Evolutionary conservation across 108 stramenopile species (phyloP), one percentile per base, ranked within the genome.

Genomic region (Chaetoceros tenuissimus): DNA sequence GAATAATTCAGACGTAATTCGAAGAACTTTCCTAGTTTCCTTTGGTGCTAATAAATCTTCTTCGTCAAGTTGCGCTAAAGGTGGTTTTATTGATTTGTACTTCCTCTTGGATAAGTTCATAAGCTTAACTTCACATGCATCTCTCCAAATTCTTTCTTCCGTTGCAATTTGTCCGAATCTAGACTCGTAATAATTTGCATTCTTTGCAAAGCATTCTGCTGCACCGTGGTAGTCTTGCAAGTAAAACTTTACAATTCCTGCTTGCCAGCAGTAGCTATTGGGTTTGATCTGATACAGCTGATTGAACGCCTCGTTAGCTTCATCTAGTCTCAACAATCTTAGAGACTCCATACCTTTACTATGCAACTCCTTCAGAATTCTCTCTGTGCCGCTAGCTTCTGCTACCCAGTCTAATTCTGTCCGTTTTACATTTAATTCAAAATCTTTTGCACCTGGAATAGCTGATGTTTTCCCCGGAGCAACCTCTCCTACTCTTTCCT

Each of bases 101-200:
- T 53, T 50, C 28, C 52, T 53, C 31, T 71, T 60, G 29, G 72
- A 57, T 10, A 44, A 59, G 20, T 46, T 50, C 26, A 68, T 21
- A 51, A 69, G 56, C 48, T 77, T 85, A 49, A 86, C 48, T 60
- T 80, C 68, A 59, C 75, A 76, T 8, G 88, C 88, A 59, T 86
- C 67, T 53, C 85, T 67, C 88, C 88, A 90, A 57, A 90, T 90
- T 52, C 88, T 65, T 61, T 90, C 89, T 60, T 90, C 89, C 27
- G 71, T 82, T 5, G 85, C 89, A 0, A 77, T 75, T 31, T 65
- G 53, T 25, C 77, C 71, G 59, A 90, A 90, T 52, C 63, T 73
- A 0, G 57, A 50, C 59, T 90, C 89, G 48, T 75, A 90, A 19
- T 53, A 27, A 8, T 47, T 20, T 0, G 89, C 85, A 71, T 66